phyloP scores from a whole-genome alignment of 106 monocot genomes.

The Cymbidium sinense region DNA sequence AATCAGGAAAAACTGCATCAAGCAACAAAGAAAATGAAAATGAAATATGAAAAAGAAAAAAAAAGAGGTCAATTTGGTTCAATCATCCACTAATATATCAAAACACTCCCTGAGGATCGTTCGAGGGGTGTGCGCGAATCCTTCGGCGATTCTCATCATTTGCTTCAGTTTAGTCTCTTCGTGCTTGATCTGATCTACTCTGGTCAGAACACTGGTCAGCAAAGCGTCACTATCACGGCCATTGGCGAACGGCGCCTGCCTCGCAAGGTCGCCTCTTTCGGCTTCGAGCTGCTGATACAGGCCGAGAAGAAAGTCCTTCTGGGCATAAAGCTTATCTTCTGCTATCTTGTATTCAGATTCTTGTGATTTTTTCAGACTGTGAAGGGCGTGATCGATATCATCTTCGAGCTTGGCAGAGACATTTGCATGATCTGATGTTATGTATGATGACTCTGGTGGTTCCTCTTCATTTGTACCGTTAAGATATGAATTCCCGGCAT shows the following conservation, averaged over 20 bases:
- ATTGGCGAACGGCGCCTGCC: conserved; percentile 8
- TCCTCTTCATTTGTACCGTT: not conserved
- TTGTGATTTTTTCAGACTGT: conserved; percentile 47
- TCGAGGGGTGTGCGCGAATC: conserved; percentile 33
- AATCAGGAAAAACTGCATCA: not conserved
- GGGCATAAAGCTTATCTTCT: conserved; percentile 52
- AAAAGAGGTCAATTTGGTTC: not conserved
- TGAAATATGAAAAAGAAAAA: not conserved
- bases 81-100: conserved; percentile 20
- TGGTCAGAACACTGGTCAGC: conserved; percentile 31
- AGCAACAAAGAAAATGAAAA: not conserved
- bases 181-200: conserved; percentile 46
- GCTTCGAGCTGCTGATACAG: conserved; percentile 50
- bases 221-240: conserved; percentile 18
- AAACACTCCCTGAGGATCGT: conserved; percentile 27
- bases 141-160: conserved; percentile 54
- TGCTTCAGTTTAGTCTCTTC: conserved; percentile 56
- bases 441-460: conserved; percentile 14
- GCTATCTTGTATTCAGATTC: conserved; percentile 46
- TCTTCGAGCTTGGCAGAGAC: conserved; percentile 43
- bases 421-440: conserved; percentile 23
- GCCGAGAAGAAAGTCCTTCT: conserved; percentile 52
- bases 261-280: conserved; percentile 40
- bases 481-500: not conserved
- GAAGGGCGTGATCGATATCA: conserved; percentile 43